These are phyloP conservation scores for Orbilia brochopaga DNA, from an alignment of 2,329 filamentous ascomycete genomes.

Conservation along the genomic window DNA sequence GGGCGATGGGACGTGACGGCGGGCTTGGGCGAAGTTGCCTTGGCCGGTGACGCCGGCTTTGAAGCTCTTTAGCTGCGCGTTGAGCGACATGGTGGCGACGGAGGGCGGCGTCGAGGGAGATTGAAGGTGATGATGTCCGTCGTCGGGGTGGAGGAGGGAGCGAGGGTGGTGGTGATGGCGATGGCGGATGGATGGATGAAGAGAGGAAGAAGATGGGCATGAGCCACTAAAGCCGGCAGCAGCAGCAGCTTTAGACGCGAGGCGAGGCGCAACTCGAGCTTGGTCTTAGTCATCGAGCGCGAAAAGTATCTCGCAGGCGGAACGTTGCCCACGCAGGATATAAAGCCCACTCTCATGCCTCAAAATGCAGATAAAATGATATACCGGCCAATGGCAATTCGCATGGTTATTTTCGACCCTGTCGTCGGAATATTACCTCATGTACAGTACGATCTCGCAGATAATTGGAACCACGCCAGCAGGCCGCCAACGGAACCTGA, in stretches of 20 bases:
- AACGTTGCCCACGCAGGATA: too few species aligned
- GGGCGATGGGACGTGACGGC: slow-evolving; percentile 43
- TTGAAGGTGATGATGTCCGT: not conserved
- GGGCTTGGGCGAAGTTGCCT: slow-evolving; percentile 46
- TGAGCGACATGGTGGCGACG: slow-evolving; percentile 34
- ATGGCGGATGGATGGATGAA: slow-evolving; percentile 6
- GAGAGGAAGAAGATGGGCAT: not conserved
- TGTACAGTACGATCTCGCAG: slow-evolving; percentile 26
- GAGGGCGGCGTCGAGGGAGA: not conserved
- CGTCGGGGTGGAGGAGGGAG: not conserved
- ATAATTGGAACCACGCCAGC: slow-evolving; percentile 30
- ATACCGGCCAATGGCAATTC: not conserved
- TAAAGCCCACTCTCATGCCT: too few species aligned
- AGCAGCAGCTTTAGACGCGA: slow-evolving; percentile 26
- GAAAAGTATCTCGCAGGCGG: too few species aligned
- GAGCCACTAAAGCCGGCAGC: too few species aligned
- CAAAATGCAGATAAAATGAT: too few species aligned
- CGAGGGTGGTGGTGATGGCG: not conserved
- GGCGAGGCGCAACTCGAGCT: slow-evolving; percentile 3
- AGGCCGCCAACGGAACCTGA: slow-evolving; percentile 14
- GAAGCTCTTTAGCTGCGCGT: slow-evolving; percentile 43
- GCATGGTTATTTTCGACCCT: slow-evolving; percentile 24
- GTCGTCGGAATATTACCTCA: slow-evolving; percentile 6
- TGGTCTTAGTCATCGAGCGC: too few species aligned
- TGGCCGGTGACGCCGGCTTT: slow-evolving; percentile 43